Evolutionary conservation across 805 yeast genomes (phyloP), one percentile per base, ranked within the genome.

Genomic region (Lipomyces japonicus): DNA sequence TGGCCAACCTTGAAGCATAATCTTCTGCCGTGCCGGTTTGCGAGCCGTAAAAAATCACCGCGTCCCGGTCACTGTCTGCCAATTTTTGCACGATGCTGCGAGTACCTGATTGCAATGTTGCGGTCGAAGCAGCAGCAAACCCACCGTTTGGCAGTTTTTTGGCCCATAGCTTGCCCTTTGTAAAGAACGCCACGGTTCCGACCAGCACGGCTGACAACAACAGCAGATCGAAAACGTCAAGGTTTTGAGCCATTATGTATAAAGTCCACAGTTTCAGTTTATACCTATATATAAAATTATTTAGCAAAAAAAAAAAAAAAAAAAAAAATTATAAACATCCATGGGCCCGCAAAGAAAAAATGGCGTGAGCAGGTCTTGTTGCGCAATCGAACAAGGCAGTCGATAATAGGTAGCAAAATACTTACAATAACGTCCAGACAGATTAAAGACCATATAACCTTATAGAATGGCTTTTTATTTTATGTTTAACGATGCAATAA

Each of bases 1-100:
- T 89, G 42, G 95, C 81, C 60, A 89, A 82, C 65, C 91, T 86
- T 61, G 84, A 79, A 18, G 97, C 95, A 63, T 89, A 91, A 65
- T 93, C 98, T 71, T 93, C 98, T 39, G 97, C 96, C 16, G 98
- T 93, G 57, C 98, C 98, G 3, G 98, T 93, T 71, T 93, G 99
- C 12, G 97, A 90, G 16, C 96, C 97, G 66, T 77, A 93, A 53
- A 93, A 77, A 2, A 93, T 83, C 39, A 89, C 72, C 32, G 86
- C 84, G 57, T 84, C 83, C 70, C 91, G 90, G 54, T 78, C 75
- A 61, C 81, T 81, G 34, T 72, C 71, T 44, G 72, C 71, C 59
- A 91, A 61, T 39, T 53, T 60, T 42, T 63, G 60, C 31, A 68
- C 59, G 39, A 72, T 59, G 53, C 65, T 62, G 16, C 68, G 52